These are phyloP conservation scores for Gnomoniopsis sp. DNA, from an alignment of 2,329 filamentous ascomycete genomes.

Conservation along the genomic window DNA sequence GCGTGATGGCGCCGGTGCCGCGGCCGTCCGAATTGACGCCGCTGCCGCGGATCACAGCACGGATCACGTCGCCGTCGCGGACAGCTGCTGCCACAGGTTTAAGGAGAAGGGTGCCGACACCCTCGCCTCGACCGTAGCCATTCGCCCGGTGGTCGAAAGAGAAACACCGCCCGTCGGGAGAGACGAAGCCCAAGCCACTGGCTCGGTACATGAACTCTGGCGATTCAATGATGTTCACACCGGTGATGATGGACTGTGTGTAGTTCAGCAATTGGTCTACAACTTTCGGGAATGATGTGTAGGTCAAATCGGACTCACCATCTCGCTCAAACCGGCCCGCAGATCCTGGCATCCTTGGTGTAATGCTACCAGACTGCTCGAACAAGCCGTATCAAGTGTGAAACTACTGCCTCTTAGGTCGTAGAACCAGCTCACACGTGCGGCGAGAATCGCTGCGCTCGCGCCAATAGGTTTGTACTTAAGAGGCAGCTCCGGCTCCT, in stretches of 20 bases:
- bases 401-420: slow-evolving; percentile 40
- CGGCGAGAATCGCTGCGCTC: slow-evolving; percentile 33
- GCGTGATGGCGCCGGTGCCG: slow-evolving; percentile 31
- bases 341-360: slow-evolving; percentile 13
- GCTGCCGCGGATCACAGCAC: slow-evolving; percentile 23
- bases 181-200: slow-evolving; percentile 10
- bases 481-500: slow-evolving; percentile 23
- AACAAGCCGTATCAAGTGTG: slow-evolving; percentile 46
- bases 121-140: slow-evolving; percentile 14
- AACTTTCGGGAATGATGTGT: background rate
- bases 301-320: background rate
- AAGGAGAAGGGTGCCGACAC: slow-evolving; percentile 8
- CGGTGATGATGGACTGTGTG: slow-evolving; percentile 14
- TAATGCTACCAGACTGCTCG: slow-evolving; percentile 34
- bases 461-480: slow-evolving; percentile 35
- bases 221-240: slow-evolving; percentile 13
- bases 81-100: slow-evolving; percentile 7
- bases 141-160: slow-evolving; percentile 12
- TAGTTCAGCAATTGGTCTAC: background rate
- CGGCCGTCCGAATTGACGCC: slow-evolving; percentile 28
- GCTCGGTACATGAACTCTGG: slow-evolving; percentile 26
- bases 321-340: slow-evolving; percentile 11
- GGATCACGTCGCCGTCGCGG: slow-evolving; percentile 13
- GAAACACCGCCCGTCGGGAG: slow-evolving; percentile 11
- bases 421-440: slow-evolving; percentile 39